Base-by-base conservation (phyloP, 2,329 filamentous ascomycete species). In the Trichophyton verrucosum region DNA sequence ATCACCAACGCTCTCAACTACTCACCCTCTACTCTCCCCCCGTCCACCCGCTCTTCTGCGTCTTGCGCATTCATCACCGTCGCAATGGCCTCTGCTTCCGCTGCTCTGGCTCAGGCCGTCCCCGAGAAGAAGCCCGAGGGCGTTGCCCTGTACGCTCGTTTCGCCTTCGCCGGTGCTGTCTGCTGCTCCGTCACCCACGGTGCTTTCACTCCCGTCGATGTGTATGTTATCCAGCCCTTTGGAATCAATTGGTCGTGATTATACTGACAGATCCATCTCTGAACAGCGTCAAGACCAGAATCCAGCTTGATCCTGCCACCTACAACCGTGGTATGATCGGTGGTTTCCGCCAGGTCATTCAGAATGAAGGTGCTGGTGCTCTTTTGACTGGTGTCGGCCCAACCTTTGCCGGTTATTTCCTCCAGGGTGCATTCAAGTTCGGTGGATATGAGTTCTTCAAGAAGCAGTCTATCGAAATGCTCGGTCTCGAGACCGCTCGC, bases 161-260 rank as follows among this genome's bases (percentile, higher is more conserved):
- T 96, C 81, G 92, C 94, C 79, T 88, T 99, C 72, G 91, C 94
- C 72, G 94, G 94, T 80, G 94, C 94, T 71, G 81, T 97, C 82
- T 96, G 94, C 86, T 99, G 94, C 80, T 94, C 91, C 71, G 81
- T 97, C 80, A 99, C 94, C 74, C 94, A 99, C 85, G 94, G 92
- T 78, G 88, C 83, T 73, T 86, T 97, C 72, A 99, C 94, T 69
- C 94, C 94, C 74, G 91, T 99, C 78, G 94, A 99, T 88, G 94
- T 99, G 92, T 97, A 94, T 78, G 92, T 55, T 89, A 6, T 11
- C 24, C 22, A 59, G 13, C 9, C 17, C 20, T 6, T 17, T 40
- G 17, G 22, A 13, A 22, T 38, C 57, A 44, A 47, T 13, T 40
- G 4, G 30, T 27, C 40, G 9, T 24, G 61, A 15, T 61, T 7